These are phyloP conservation scores for Zarea fungicola DNA, from an alignment of 2,329 filamentous ascomycete genomes.

Conservation along the genomic window DNA sequence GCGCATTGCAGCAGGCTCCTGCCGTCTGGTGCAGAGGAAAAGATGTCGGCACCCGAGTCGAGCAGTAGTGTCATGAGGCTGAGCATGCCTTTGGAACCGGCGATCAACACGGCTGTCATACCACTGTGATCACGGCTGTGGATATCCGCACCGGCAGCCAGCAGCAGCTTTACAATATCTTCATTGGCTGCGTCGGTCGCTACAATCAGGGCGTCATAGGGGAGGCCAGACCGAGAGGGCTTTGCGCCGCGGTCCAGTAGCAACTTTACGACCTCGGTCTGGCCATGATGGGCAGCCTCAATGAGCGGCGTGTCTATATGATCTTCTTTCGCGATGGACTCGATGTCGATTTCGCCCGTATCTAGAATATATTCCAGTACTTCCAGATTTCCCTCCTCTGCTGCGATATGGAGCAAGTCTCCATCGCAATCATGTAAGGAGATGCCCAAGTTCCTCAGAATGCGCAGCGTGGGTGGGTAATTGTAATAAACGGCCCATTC, in stretches of 20 bases:
- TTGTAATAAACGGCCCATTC: background rate
- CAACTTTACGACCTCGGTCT: background rate
- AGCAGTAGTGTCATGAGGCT: background rate
- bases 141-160: background rate
- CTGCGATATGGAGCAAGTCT: background rate
- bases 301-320: background rate
- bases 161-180: background rate
- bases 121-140: background rate
- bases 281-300: background rate
- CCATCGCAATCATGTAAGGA: background rate
- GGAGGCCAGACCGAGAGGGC: background rate
- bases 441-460: background rate
- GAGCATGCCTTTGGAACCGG: background rate
- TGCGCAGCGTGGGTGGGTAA: background rate
- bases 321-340: background rate
- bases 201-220: background rate
- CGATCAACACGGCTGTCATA: background rate
- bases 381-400: background rate
- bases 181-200: background rate
- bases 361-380: background rate
- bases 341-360: background rate
- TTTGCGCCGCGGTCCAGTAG: background rate
- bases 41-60: background rate
- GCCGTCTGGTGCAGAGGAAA: background rate
- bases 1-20: background rate